phyloP scores from a whole-genome alignment of 129 eudicot species.

The Rutidosis leptorrhynchoides region DNA sequence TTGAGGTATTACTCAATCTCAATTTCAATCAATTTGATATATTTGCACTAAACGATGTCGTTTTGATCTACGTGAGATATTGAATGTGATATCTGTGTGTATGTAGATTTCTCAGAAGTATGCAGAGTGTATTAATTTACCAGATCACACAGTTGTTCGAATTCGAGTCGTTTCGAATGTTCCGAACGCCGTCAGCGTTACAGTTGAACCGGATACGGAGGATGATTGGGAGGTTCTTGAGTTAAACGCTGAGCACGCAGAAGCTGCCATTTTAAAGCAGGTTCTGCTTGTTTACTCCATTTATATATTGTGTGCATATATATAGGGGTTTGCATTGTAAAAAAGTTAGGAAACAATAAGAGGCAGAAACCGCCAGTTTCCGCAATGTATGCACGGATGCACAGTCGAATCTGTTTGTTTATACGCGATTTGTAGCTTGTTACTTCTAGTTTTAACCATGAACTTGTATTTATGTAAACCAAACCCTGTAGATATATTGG shows the following conservation, averaged over 20 bases:
- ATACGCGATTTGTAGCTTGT: no score
- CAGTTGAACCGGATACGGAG: conserved; percentile 76
- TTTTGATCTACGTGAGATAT: neutral
- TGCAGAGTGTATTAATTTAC: conserved; percentile 80
- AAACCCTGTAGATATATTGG: no score
- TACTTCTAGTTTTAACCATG: no score
- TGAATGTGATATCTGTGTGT: neutral
- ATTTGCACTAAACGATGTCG: neutral
- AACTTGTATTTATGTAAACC: no score
- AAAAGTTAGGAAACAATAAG: conserved; percentile 1
- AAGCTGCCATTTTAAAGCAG: conserved; percentile 76
- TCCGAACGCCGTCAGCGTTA: conserved; percentile 74
- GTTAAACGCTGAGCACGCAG: conserved; percentile 84
- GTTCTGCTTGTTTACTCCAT: conserved; percentile 28
- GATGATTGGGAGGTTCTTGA: conserved; percentile 99
- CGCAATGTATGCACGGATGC: no score
- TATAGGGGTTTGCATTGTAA: neutral
- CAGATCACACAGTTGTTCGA: conserved; percentile 55
- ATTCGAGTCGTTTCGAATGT: conserved; percentile 66
- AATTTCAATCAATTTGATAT: neutral
- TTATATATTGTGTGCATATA: neutral
- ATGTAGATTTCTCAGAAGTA: conserved; percentile 75
- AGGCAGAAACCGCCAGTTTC: no score
- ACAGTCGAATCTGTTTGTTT: no score
- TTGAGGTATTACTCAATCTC: conserved; percentile 49